Percentiles rank a stretch among this genome's conserved stretches.
These are phyloP conservation scores for Miamiensis avidus DNA, from an alignment of 169 alveolate genomes.

Conservation along the genomic window DNA sequence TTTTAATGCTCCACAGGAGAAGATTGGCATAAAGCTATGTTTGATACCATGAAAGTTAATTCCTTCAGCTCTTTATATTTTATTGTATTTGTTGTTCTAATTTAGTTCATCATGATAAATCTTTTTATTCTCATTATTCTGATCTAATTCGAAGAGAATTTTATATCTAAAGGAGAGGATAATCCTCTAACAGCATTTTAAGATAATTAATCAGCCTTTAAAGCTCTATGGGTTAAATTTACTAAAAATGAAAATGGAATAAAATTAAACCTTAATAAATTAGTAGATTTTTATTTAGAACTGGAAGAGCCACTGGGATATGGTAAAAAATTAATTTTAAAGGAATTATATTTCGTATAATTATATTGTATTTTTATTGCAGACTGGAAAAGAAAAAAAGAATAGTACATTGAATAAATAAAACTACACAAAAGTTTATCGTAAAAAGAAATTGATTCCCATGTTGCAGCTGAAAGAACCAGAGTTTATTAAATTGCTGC, in stretches of 20 bases:
- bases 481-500: neutral
- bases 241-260: slow-evolving; percentile 57
- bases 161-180: slow-evolving; percentile 11
- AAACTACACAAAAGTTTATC: neutral
- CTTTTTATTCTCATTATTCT: slow-evolving; percentile 26
- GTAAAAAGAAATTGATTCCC: neutral
- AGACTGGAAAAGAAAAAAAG: neutral
- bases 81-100: slow-evolving; percentile 7
- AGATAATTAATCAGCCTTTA: slow-evolving; percentile 55
- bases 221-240: slow-evolving; percentile 70
- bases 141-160: slow-evolving; percentile 28
- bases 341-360: too few species aligned
- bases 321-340: neutral
- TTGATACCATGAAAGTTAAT: slow-evolving; percentile 27
- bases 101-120: slow-evolving; percentile 27
- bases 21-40: slow-evolving; percentile 59
- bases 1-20: slow-evolving; percentile 70
- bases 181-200: slow-evolving; percentile 24
- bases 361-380: too few species aligned
- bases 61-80: neutral
- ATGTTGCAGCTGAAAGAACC: neutral
- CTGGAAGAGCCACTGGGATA: slow-evolving; percentile 44
- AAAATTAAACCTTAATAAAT: slow-evolving; percentile 50
- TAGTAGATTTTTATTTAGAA: slow-evolving; percentile 52
- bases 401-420: neutral